Conservation (phyloP, 108 stramenopile genomes). For the Fragilariopsis cylindrus region DNA sequence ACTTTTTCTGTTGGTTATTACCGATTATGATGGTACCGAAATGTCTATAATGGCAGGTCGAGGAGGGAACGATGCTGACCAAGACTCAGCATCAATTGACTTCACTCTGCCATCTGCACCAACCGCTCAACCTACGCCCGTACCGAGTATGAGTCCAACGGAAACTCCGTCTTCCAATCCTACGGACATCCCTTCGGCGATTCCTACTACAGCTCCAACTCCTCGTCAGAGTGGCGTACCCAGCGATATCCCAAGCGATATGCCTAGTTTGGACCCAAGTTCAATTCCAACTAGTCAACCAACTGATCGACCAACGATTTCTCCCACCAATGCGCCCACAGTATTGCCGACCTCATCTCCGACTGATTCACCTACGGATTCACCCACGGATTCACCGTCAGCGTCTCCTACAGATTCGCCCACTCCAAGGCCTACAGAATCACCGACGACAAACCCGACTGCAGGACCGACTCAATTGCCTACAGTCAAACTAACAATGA, state of each 20-base stretch:
- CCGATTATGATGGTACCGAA: not conserved
- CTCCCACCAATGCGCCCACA: too few species aligned
- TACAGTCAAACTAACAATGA: not conserved
- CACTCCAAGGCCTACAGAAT: not conserved
- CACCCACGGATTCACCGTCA: too few species aligned
- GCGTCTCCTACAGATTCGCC: too few species aligned
- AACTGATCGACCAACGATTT: too few species aligned
- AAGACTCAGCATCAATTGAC: not conserved
- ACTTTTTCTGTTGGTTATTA: not conserved
- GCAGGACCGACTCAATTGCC: not conserved
- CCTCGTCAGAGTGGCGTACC: too few species aligned
- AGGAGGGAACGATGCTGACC: not conserved
- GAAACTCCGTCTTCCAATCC: not conserved
- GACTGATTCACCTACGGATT: too few species aligned
- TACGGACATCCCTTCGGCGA: too few species aligned
- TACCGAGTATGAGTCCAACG: not conserved
- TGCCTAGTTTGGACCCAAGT: too few species aligned
- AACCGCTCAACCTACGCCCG: not conserved
- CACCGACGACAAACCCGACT: constrained; percentile 1
- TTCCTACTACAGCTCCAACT: too few species aligned
- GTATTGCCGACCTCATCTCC: too few species aligned
- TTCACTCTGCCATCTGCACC: not conserved
- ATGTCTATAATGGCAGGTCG: not conserved
- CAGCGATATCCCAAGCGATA: too few species aligned
- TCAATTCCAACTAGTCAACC: too few species aligned